These are phyloP conservation scores for Fraxinus angustifolia DNA, from an alignment of 305 asterid species.

Conservation along the genomic window DNA sequence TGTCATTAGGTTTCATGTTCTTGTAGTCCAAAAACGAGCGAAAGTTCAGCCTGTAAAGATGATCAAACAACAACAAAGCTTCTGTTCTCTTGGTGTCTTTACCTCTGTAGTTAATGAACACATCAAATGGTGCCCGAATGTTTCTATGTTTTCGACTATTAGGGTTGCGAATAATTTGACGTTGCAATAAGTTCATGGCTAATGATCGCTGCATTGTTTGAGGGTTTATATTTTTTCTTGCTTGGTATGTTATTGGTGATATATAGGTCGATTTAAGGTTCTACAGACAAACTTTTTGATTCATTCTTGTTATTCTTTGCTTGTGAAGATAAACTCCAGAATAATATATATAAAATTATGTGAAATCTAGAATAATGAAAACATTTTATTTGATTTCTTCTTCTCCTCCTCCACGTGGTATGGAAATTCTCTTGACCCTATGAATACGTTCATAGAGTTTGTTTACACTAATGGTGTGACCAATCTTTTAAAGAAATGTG, in stretches of 20 bases:
- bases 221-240: not conserved
- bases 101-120: constrained; percentile 24
- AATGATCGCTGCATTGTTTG: not conserved
- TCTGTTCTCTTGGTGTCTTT: constrained; percentile 5
- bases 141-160: not conserved
- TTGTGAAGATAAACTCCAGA: no score
- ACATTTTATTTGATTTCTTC: not conserved
- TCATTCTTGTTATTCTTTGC: no score
- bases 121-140: constrained; percentile 6
- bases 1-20: constrained; percentile 28
- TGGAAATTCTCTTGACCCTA: not conserved
- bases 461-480: not conserved
- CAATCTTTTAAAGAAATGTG: not conserved
- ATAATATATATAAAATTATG: not conserved
- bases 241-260: no score
- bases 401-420: not conserved
- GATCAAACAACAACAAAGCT: constrained; percentile 20
- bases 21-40: constrained; percentile 17
- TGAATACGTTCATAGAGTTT: not conserved
- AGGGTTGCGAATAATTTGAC: not conserved
- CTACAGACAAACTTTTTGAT: no score
- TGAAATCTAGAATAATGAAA: not conserved
- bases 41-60: constrained; percentile 7
- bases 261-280: no score
- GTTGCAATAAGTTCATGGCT: constrained; percentile 10